phyloP scores from a whole-genome alignment of 768 basidiomycete genomes.

The Panellus pusillus region DNA sequence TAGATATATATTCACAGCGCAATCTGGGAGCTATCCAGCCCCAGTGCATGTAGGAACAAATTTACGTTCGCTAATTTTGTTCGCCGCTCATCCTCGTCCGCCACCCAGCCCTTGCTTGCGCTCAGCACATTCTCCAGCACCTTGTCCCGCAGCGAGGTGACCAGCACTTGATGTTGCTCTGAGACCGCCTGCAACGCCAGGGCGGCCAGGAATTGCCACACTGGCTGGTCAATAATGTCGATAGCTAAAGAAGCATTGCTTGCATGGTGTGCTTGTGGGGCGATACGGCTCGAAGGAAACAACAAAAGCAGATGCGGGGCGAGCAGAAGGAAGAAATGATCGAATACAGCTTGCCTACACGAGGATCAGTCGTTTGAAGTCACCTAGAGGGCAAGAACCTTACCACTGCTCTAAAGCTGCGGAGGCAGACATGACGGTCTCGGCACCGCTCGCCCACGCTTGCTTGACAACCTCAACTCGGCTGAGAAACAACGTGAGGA shows the following conservation, averaged over 20 bases:
- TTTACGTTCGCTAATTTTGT: constrained; percentile 92
- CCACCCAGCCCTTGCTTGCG: constrained; percentile 72
- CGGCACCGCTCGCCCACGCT: constrained; percentile 50
- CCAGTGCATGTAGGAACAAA: constrained; percentile 81
- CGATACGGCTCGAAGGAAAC: constrained; percentile 86
- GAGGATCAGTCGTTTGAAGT: constrained; percentile 14
- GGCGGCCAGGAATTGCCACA: constrained; percentile 94
- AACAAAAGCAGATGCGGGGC: constrained; percentile 73
- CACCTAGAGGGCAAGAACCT: constrained; percentile 9
- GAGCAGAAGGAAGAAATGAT: constrained; percentile 81
- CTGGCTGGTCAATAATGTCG: constrained; percentile 80
- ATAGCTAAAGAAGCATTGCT: constrained; percentile 35
- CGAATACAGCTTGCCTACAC: constrained; percentile 81
- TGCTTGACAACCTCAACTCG: constrained; percentile 93
- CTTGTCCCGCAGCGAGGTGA: constrained; percentile 86
- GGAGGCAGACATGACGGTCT: constrained; percentile 59
- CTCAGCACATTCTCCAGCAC: constrained; percentile 87
- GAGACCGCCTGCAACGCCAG: constrained; percentile 81
- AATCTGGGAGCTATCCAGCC: constrained; percentile 39
- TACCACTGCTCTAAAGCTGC: constrained; percentile 74
- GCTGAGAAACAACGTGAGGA: constrained; percentile 88
- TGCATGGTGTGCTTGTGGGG: constrained; percentile 38
- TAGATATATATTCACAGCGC: constrained; percentile 30
- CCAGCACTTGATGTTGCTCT: constrained; percentile 88
- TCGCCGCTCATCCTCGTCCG: constrained; percentile 69